Evolutionary conservation across 129 eudicot species (phyloP), one percentile per base, ranked within the genome.

Genomic region (Cynara cardunculus): DNA sequence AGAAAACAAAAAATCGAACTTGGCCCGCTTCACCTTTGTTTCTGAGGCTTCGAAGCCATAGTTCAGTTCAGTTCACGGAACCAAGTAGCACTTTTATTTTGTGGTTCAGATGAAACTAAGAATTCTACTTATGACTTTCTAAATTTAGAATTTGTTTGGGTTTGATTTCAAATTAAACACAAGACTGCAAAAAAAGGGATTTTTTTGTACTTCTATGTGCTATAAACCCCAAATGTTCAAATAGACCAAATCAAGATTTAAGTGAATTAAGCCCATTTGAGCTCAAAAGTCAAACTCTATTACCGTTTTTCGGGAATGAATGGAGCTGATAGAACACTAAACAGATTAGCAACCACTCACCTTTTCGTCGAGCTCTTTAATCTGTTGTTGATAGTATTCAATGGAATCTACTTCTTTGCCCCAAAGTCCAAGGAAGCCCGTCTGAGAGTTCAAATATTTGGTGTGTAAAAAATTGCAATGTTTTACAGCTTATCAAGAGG

Each of bases 341-440:
- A 41, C 8, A 41, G 53, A 41, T 2, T 41, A 34, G 26, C 22
- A 44, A 24, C 32, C 59, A 88, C 91, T 84, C 74, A 93, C 99
- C 78, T 78, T 89, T 87, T 41, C 87, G 37, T 96, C 99, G 7
- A 96, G 72, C 72, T 87, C 86, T 79, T 90, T 86, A 21, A 96
- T 35, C 79, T 87, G 92, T 64, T 92, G 84, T 78, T 85, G 82
- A 73, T 96, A 93, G 90, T 69, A 93, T 76, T 96, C 92, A 72
- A 96, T 91, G 71, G 97, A 80, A 86, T 93, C 99, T 18, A 93
- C 92, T 56, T 74, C 81, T 80, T 91, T 74, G 21, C 99, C 99
- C 90, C 98, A 96, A 71, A 96, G 97, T 75, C 99, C 98, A 83
- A 89, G 96, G 76, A 87, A 93, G 73, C 99, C 98, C 35, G 25